These are phyloP conservation scores for Tricholomella constricta DNA, from an alignment of 768 basidiomycete species.

Conservation along the genomic window DNA sequence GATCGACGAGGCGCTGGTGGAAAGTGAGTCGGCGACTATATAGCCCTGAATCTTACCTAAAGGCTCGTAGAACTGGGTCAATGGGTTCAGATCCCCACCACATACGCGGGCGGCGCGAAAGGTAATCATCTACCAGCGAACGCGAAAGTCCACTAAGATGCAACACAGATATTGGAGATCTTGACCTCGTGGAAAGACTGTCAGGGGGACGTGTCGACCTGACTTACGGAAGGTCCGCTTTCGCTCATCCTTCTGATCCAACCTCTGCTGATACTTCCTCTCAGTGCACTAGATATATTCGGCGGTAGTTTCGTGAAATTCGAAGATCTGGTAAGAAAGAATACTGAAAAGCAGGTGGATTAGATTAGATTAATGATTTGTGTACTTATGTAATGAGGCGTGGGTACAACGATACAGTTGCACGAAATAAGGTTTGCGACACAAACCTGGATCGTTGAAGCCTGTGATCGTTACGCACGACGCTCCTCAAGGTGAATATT, in stretches of 20 bases:
- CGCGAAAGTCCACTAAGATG: not conserved
- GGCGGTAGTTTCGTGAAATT: conserved; percentile 67
- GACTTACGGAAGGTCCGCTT: conserved; percentile 74
- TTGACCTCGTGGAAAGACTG: conserved; percentile 76
- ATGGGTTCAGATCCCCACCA: conserved; percentile 91
- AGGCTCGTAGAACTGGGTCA: conserved; percentile 70
- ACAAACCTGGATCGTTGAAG: conserved; percentile 28
- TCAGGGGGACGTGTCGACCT: conserved; percentile 85
- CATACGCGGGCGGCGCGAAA: conserved; percentile 96
- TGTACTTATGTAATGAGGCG: conserved; percentile 27
- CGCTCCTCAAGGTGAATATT: conserved; percentile 46
- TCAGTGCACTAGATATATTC: conserved; percentile 66
- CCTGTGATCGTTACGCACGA: conserved; percentile 40
- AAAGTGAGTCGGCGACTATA: conserved; percentile 48
- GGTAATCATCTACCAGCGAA: conserved; percentile 42
- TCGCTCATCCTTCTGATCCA: not conserved
- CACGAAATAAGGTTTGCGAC: conserved; percentile 46
- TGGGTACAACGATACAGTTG: conserved; percentile 47
- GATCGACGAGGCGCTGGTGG: conserved; percentile 87
- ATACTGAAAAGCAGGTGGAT: conserved; percentile 16
- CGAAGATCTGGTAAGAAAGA: conserved; percentile 26
- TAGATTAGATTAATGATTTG: conserved; percentile 44
- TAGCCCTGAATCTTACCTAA: conserved; percentile 9
- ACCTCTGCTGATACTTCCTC: not conserved
- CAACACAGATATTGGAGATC: conserved; percentile 70